Conservation (phyloP, 176 grass and related monocot species). For the Aegilops speltoides region DNA sequence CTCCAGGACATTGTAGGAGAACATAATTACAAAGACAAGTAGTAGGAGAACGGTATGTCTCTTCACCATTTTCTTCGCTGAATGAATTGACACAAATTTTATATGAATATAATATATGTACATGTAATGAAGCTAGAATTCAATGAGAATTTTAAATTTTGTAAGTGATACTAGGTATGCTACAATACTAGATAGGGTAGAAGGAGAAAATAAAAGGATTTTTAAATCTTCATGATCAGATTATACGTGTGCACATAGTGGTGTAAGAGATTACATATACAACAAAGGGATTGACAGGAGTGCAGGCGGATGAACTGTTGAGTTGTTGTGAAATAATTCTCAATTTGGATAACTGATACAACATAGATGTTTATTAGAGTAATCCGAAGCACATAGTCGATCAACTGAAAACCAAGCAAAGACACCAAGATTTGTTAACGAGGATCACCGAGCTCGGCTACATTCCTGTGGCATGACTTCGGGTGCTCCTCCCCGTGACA, state of each 20-base stretch:
- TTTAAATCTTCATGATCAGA: not conserved
- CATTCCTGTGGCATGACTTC: no score
- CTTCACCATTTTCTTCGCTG: slow-evolving; percentile 10
- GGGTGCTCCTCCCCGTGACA: no score
- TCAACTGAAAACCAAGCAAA: no score
- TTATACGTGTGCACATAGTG: not conserved
- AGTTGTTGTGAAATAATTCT: not conserved
- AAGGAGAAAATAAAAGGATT: not conserved
- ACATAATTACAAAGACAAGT: not conserved
- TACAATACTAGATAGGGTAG: not conserved
- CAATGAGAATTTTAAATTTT: not conserved
- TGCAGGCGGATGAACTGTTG: not conserved
- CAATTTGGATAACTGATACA: not conserved
- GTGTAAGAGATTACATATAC: not conserved
- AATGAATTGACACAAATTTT: not conserved
- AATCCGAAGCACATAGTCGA: no score
- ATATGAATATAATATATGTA: not conserved
- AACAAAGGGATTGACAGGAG: not conserved
- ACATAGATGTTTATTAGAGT: no score
- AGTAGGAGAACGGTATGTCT: not conserved
- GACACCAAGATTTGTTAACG: no score
- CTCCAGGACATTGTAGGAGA: slow-evolving; percentile 16
- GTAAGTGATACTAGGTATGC: not conserved
- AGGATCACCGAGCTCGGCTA: no score
- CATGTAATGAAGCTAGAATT: not conserved